Base-by-base conservation (phyloP, 805 yeast species). In the Suhomyces faveliae region DNA sequence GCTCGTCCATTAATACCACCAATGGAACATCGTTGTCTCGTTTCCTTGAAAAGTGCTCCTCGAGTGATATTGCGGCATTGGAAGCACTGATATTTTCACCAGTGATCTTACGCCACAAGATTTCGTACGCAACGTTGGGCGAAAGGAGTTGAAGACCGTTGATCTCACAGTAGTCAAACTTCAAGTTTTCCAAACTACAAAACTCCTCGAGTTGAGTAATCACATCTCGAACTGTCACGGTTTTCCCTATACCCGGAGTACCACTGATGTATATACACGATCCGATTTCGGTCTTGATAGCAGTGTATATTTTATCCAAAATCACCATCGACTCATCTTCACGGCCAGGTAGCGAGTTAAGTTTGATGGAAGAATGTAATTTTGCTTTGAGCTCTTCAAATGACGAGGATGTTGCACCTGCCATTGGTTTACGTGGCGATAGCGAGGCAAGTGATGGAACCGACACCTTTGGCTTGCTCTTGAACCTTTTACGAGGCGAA, bases 241-340 rank as follows among this genome's bases (percentile, higher is more conserved):
- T 92, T 62, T 94, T 94, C 10, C 99, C 99, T 2, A 95, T 92
- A 7, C 99, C 99, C 0, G 99, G 99, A 0, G 97, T 89, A 3
- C 99, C 99, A 65, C 96, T 89, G 9, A 94, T 83, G 61, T 91
- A 94, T 5, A 94, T 67, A 54, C 96, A 89, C 6, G 91, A 79
- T 0, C 98, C 97, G 1, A 85, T 77, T 37, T 80, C 79, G 12
- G 84, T 77, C 41, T 75, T 75, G 27, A 92, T 79, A 0, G 96
- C 87, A 40, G 81, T 75, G 56, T 89, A 90, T 3, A 94, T 63
- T 37, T 82, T 80, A 39, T 79, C 61, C 62, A 83, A 88, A 4
- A 94, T 70, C 47, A 83, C 78, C 8, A 83, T 79, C 60, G 85
- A 90, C 62, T 94, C 96, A 17, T 79, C 78, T 53, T 89, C 97